Base-by-base conservation (phyloP, 176 grass and related monocot species). In the Tuctoria greenei region DNA sequence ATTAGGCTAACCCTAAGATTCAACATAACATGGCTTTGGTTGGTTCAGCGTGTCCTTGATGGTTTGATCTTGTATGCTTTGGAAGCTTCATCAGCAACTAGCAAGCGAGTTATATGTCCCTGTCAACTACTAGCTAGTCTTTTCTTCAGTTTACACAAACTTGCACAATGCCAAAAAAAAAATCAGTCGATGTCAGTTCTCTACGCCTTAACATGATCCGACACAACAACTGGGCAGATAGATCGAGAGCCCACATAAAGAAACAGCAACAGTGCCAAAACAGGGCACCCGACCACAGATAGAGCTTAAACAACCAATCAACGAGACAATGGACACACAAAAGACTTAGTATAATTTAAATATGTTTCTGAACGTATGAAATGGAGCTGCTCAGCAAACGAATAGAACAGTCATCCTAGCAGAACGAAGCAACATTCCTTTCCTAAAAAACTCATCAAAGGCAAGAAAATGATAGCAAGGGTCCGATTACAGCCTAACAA, bases 401-500 rank as follows among this genome's bases (percentile, higher is more conserved):
- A 17, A 1, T 67, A 41, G n/a, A 36, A 17, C 5, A 67, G 71
- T 67, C 51, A 51, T 20, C 38, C 14, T 38, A 72, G 14, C 8
- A 67, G 38, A 79, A 15, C 7, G 10, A 31, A 31, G 31, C 31
- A 31, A 31, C 31, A 31, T 31, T 31, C 31, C 52, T 72, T 72
- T 82, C 41, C 51, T 66, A 43, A 61, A 66, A 16, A 59, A 56
- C 58, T 71, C 50, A 68, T 52, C 18, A 21, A 69, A 69, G 77
- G 56, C 42, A 61, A 75, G 44, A 84, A 80, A 80, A 71, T 55
- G 31, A 67, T 39, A 80, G 18, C 0, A 64, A 52, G 37, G 69
- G 65, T 77, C 52, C 60, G 45, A 45, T 77, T 64, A 41, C 61
- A 66, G 17, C 65, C 78, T 73, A 83, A 66, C 85, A 82, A 85